These are phyloP conservation scores for Fusarium marasasianum DNA, from an alignment of 2,329 filamentous ascomycete species.

Conservation along the genomic window DNA sequence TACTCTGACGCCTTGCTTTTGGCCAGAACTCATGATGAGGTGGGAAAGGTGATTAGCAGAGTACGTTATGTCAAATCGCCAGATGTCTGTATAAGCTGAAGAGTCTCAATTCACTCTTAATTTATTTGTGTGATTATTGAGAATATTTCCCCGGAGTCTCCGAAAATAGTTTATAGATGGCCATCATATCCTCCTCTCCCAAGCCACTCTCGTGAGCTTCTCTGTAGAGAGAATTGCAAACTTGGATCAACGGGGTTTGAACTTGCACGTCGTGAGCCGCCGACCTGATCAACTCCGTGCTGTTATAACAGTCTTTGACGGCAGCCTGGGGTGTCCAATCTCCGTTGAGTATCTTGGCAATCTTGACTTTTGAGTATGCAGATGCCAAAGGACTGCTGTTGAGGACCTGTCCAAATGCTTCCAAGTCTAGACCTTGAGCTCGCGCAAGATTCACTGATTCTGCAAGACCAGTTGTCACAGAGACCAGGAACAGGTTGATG, in stretches of 20 bases:
- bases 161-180: not conserved
- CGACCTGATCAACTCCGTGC: not conserved
- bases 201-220: not conserved
- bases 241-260: not conserved
- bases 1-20: too few relatives aligned
- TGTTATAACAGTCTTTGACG: not conserved
- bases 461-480: not conserved
- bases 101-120: fast-evolving
- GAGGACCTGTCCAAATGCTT: not conserved
- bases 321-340: not conserved
- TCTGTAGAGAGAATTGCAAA: not conserved
- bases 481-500: not conserved
- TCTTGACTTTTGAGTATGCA: not conserved
- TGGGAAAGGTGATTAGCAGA: too few relatives aligned
- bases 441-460: not conserved
- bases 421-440: not conserved
- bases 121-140: not conserved
- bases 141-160: not conserved
- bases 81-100: too few relatives aligned
- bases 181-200: not conserved
- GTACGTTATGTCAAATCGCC: too few relatives aligned
- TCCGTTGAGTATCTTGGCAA: not conserved
- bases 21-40: too few relatives aligned
- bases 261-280: not conserved
- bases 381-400: not conserved